phyloP scores from a whole-genome alignment of 345 rosid species.

The Eucalyptus fibrosa region DNA sequence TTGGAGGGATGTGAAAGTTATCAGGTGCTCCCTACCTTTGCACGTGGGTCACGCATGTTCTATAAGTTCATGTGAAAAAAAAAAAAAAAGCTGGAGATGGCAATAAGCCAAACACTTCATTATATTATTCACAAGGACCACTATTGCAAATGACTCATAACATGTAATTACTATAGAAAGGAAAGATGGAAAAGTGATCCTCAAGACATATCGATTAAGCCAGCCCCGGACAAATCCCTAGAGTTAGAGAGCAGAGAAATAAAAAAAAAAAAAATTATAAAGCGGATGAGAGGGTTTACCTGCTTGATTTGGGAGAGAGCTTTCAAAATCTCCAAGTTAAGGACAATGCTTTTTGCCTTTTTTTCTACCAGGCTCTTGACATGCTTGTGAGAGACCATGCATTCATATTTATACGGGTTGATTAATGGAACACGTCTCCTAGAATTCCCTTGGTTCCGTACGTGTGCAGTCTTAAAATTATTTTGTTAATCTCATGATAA shows the following conservation, averaged over 20 bases:
- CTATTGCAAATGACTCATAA: neutral
- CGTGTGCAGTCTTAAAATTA: neutral
- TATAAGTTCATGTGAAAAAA: neutral
- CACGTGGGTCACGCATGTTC: fast-evolving
- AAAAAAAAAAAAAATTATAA: neutral
- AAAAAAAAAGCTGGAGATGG: neutral
- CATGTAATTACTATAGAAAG: neutral
- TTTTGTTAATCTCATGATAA: neutral
- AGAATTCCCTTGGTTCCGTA: neutral
- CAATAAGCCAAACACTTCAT: neutral
- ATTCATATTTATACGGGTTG: neutral
- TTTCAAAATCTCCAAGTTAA: neutral
- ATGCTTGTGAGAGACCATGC: neutral
- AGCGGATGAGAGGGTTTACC: neutral
- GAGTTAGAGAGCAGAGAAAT: neutral
- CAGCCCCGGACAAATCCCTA: neutral
- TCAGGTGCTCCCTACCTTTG: neutral
- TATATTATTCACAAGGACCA: neutral
- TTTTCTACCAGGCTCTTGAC: neutral
- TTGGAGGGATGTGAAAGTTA: neutral
- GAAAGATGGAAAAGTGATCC: neutral
- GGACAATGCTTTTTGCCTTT: neutral
- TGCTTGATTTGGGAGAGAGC: neutral
- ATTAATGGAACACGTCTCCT: neutral
- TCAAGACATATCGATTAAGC: no score